Base-by-base conservation (phyloP, 1,284 basidiomycete genomes). In the Uromyces viciae-fabae region DNA sequence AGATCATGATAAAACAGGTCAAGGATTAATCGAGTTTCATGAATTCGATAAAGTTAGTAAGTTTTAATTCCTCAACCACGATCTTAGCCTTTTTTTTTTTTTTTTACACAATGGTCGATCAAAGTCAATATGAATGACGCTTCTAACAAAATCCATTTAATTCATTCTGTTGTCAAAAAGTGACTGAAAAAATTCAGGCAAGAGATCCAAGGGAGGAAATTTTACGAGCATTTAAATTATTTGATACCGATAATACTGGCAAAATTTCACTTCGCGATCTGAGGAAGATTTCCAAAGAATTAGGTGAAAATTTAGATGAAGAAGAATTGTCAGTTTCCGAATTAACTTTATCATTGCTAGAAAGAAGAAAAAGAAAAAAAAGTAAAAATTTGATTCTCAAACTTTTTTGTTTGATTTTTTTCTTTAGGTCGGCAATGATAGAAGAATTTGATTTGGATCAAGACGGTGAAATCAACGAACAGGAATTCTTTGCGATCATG, bases 391-490 rank as follows among this genome's bases (percentile, higher is more conserved):
- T 38, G 54, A 28, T 17, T 66, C 33, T 40, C 3, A 11, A 66
- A 15, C n/a, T 9, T 22, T 5, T 8, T 66, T 15, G 11, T 9
- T 66, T n/a, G n/a, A 9, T 46, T 15, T 54, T 46, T 31, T 40
- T 40, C 5, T 17, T 31, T 84, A 98, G 95, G 83, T 94, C 98
- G 91, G 97, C 96, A 28, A 99, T 99, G 96, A 99, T 99, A 85
- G 97, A 99, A 85, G 97, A 99, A 88, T 99, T 99, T 85, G 96
- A 99, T 87, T 90, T 99, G 49, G 96, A 99, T 88, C 93, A 96
- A 86, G 96, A 99, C 84, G 95, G 95, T 31, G 95, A 96, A 88
- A 99, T 99, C 86, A 95, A 92, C 86, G 93, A 95, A 85, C 91
- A 93, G 85, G 94, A 96, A 88, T 95, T 96, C 87, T 91, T 94